Base-by-base conservation (phyloP, 2,329 filamentous ascomycete genomes). In the Coniochaeta prunicola region DNA sequence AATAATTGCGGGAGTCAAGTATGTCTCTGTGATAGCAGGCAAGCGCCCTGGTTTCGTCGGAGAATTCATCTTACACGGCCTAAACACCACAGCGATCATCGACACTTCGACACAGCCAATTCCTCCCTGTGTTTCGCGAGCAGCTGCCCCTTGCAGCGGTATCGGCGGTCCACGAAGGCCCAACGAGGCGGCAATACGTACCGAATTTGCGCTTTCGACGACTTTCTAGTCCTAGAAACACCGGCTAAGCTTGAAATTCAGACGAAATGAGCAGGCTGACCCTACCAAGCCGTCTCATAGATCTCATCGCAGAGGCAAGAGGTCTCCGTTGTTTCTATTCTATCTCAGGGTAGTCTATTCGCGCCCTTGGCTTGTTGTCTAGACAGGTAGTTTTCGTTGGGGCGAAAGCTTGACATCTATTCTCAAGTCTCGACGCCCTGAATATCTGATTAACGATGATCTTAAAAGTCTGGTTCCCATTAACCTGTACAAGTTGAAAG, bases 231-330 rank as follows among this genome's bases (percentile, higher is more conserved):
- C 58, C 58, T 55, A 59, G 57, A 57, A 58, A 33, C 21, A 21
- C 55, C 45, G 24, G 54, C 34, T 48, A 28, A 31, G 53, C 19
- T 13, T 45, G 48, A 38, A 63, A 54, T 56, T 61, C 60, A 63
- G 60, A 60, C 62, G 60, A 60, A 58, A 62, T 63, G 59, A 58
- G 34, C 50, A 53, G 42, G 56, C 17, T 15, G 45, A 38, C 12
- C 12, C 45, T 30, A 50, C 24, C 45, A 50, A 50, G 24, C 45
- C 45, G 45, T 10, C 40, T 21, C 19, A 24, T 45, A 19, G 19
- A 10, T 19, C 12, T 8, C 33, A 36, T 15, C 33, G 33, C 4
- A 36, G 33, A 9, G 33, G 33, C 17, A 12, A 36, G 33, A 36
- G 33, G 12, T 36, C 5, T 3, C 17, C 33, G 33, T 4, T 36